Evolutionary conservation across 2,329 filamentous ascomycete species (phyloP), one percentile per base, ranked within the genome.

Genomic region (Colletotrichum tropicicola): DNA sequence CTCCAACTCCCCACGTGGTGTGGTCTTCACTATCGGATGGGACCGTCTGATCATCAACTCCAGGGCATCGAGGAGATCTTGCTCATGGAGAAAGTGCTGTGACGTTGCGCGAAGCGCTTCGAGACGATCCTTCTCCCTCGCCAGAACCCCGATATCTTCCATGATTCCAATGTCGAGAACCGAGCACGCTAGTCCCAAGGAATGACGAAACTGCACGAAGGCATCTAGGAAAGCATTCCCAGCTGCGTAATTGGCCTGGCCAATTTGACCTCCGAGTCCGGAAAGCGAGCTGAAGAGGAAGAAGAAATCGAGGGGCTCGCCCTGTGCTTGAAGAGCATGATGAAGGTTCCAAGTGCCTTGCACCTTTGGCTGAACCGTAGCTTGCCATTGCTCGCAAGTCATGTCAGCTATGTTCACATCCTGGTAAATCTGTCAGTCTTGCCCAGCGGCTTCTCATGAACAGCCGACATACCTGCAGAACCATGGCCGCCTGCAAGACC

Each of bases 261-360:
- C 75, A 1, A 71, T 65, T 19, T 75, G 72, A 7, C 77, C 80
- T 4, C 78, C 65, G 13, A 77, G 68, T 13, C 73, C 75, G 0
- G 72, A 72, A 6, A 78, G 67, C 2, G 80, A 83, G 8, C 70
- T 73, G 43, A 74, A 70, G 21, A 78, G 63, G 21, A 75, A 61
- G 53, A 83, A 80, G 69, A 83, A 80, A 56, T 79, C 76, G 1
- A 79, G 70, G 21, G 7, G 48, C 10, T 57, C 57, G 8, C 28
- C 30, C 23, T 63, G 54, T 6, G 51, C 6, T 21, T 60, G 35
- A 1, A 77, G 67, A 44, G 66, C n/a, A 25, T 74, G 53, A 66
- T 83, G 78, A 6, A 84, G 70, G 56, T 85, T 84, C 76, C 74
- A 78, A 5, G 79, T 79, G 5, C 80, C 82, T 9, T 72, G 56